Percentiles rank a stretch among this genome's conserved stretches.
phyloP scores from a whole-genome alignment of 805 yeast genomes.

The Lachancea nothofagi region DNA sequence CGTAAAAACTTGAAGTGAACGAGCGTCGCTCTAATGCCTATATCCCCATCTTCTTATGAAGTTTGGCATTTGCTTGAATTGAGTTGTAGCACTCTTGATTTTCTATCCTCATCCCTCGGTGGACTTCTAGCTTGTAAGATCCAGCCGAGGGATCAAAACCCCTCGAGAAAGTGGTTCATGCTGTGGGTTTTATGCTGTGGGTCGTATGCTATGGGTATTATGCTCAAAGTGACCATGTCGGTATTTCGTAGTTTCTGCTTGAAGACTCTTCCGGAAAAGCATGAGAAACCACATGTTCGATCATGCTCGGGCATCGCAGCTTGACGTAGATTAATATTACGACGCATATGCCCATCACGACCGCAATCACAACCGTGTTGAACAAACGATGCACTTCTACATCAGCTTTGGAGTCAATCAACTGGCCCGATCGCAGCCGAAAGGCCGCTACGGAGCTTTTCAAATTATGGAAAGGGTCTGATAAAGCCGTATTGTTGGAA shows the following conservation, averaged over 20 bases:
- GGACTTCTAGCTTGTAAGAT: too few relatives aligned
- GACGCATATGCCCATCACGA: conserved; percentile 13
- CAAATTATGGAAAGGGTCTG: background rate
- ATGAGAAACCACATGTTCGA: conserved; percentile 5
- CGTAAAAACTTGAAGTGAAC: too few relatives aligned
- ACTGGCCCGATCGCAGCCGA: background rate
- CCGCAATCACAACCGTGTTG: conserved; percentile 9
- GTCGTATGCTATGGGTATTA: too few relatives aligned
- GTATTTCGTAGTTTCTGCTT: conserved; percentile 11
- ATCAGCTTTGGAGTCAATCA: background rate
- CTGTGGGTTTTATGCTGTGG: too few relatives aligned
- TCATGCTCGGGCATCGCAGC: conserved; percentile 9
- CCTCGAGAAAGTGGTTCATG: too few relatives aligned
- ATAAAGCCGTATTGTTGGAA: too few relatives aligned
- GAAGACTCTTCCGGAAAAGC: conserved; percentile 3
- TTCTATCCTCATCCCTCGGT: too few relatives aligned
- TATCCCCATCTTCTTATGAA: too few relatives aligned
- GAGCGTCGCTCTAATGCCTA: too few relatives aligned
- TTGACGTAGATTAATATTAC: conserved; percentile 13
- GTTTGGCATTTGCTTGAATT: too few relatives aligned
- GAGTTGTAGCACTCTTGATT: too few relatives aligned
- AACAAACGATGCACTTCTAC: background rate
- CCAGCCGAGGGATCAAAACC: too few relatives aligned
- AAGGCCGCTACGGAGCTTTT: background rate
- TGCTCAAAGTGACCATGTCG: conserved; percentile 13